A percentile compares a stretch with the other conserved stretches of the same genome.
phyloP scores from a whole-genome alignment of 345 rosid genomes.

The Melastoma malabathricum region DNA sequence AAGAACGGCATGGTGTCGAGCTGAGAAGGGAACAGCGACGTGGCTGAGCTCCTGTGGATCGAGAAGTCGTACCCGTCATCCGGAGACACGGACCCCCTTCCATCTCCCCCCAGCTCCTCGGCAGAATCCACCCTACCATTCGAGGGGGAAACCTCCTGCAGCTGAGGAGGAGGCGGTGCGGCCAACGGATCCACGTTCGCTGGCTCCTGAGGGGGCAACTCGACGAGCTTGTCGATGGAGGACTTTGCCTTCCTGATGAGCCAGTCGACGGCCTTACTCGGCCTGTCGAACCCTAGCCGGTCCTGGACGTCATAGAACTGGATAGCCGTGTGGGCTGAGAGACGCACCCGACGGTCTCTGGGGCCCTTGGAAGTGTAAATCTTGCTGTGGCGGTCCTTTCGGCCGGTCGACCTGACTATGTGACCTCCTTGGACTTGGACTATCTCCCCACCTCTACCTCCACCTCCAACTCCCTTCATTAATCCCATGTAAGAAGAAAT shows the following conservation, averaged over 20 bases:
- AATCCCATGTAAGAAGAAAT: too few relatives aligned
- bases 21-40: conserved; percentile 9
- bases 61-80: conserved; percentile 1
- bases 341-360: conserved; percentile 67
- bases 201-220: conserved; percentile 33
- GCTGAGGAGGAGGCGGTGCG: conserved; percentile 17
- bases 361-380: conserved; percentile 71
- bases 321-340: conserved; percentile 78
- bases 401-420: conserved; percentile 53
- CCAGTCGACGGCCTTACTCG: conserved; percentile 91
- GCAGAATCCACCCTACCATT: conserved; percentile 10
- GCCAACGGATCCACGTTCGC: conserved; percentile 11
- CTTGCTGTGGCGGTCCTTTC: conserved; percentile 83
- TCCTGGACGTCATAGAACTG: conserved; percentile 87
- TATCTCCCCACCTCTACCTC: conserved; percentile 38
- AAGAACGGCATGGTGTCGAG: conserved; percentile 52
- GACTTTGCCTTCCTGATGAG: conserved; percentile 69
- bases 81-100: too few relatives aligned
- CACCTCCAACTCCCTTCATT: conserved; percentile 15
- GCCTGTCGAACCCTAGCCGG: conserved; percentile 74
- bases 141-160: conserved; percentile 9
- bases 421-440: conserved; percentile 71
- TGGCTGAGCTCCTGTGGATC: conserved; percentile 23
- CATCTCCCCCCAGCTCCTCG: conserved; percentile 22
- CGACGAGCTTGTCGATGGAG: conserved; percentile 59